phyloP scores from a whole-genome alignment of 192 early-diverging fungal species.

The Backusella sp. region DNA sequence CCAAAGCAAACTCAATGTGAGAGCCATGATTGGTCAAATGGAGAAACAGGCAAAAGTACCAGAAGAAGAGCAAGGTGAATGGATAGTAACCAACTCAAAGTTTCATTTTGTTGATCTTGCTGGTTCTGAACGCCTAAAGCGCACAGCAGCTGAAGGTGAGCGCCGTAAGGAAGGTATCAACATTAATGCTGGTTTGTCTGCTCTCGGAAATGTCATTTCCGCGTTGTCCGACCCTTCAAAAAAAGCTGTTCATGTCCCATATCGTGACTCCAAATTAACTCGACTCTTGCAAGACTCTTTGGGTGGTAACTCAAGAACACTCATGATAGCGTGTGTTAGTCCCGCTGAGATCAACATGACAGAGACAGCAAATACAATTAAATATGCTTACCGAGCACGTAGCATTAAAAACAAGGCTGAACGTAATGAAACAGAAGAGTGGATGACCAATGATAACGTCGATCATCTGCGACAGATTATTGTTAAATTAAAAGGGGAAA shows the following conservation, averaged over 20 bases:
- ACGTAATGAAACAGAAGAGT: constrained; percentile 65
- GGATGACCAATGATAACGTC: constrained; percentile 58
- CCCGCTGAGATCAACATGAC: constrained; percentile 80
- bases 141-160: constrained; percentile 89
- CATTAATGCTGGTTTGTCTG: constrained; percentile 94
- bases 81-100: constrained; percentile 72
- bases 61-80: constrained; percentile 47
- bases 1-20: constrained; percentile 25
- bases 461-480: constrained; percentile 66
- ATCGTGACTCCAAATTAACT: constrained; percentile 96
- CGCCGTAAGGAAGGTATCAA: constrained; percentile 94
- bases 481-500: constrained; percentile 58
- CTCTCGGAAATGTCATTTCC: constrained; percentile 97
- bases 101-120: constrained; percentile 99
- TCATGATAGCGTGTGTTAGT: constrained; percentile 95
- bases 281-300: constrained; percentile 94
- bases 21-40: constrained; percentile 32
- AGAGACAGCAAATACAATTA: constrained; percentile 96
- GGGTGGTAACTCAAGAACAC: constrained; percentile 90
- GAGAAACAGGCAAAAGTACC: constrained; percentile 22
- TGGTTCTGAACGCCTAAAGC: constrained; percentile 93
- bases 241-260: constrained; percentile 80
- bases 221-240: constrained; percentile 79
- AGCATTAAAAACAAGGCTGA: constrained; percentile 93
- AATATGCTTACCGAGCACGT: constrained; percentile 93